Percentiles rank a stretch among this genome's conserved stretches.
Evolutionary conservation across 805 yeast genomes (phyloP).

Genomic region (Sugiyamaella smithiae): DNA sequence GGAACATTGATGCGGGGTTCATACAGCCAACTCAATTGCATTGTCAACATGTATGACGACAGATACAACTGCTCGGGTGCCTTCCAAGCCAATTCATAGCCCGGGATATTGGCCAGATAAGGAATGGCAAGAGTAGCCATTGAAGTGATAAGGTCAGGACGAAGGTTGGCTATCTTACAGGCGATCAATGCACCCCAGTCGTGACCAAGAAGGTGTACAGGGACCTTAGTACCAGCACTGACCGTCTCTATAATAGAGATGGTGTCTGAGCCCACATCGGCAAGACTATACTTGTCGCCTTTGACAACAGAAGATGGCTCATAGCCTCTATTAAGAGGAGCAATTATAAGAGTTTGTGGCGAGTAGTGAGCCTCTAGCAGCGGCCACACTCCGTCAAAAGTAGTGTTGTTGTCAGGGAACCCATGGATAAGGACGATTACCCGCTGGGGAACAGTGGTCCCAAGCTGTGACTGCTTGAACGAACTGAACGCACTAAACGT

Average conservation of each 20-base stretch:
- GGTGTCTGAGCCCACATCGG: conserved; percentile 22
- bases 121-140: conserved; percentile 28
- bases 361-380: conserved; percentile 16
- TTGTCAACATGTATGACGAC: conserved; percentile 29
- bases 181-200: conserved; percentile 32
- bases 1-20: conserved; percentile 9
- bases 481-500: conserved; percentile 5
- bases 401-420: conserved; percentile 28
- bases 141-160: conserved; percentile 23
- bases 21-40: conserved; percentile 27
- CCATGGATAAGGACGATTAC: conserved; percentile 28
- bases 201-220: conserved; percentile 29
- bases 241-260: conserved; percentile 19
- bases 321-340: conserved; percentile 29
- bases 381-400: conserved; percentile 23
- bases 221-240: conserved; percentile 10
- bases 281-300: conserved; percentile 16
- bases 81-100: conserved; percentile 9
- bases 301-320: conserved; percentile 24
- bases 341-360: conserved; percentile 20
- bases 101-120: conserved; percentile 17
- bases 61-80: conserved; percentile 26
- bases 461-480: conserved; percentile 5
- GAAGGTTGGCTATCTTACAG: conserved; percentile 20
- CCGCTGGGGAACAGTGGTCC: neutral